Evolutionary conservation across 2,329 filamentous ascomycete species (phyloP).

Genomic region (Aureobasidium leucospermi): DNA sequence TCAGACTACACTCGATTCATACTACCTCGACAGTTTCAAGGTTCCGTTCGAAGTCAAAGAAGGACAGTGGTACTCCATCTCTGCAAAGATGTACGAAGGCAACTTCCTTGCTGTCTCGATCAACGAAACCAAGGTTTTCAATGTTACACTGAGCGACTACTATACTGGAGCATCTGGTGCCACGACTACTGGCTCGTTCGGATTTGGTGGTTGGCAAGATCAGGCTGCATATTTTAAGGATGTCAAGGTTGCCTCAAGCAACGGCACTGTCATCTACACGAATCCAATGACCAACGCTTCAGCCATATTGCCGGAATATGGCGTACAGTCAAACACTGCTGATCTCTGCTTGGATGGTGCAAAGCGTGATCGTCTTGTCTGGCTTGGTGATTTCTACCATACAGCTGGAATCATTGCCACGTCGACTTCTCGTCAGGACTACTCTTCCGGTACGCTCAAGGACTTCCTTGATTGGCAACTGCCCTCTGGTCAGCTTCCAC

Average conservation of each 20-base stretch:
- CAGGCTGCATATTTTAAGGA: slow-evolving; percentile 32
- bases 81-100: slow-evolving; percentile 25
- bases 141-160: slow-evolving; percentile 19
- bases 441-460: slow-evolving; percentile 25
- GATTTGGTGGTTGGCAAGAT: slow-evolving; percentile 37
- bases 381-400: slow-evolving; percentile 39
- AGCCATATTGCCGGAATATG: slow-evolving; percentile 32
- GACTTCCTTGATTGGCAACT: slow-evolving; percentile 23
- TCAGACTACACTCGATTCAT: slow-evolving; percentile 27
- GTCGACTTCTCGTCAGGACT: slow-evolving; percentile 31
- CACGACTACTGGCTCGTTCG: slow-evolving; percentile 28
- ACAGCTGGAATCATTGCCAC: slow-evolving; percentile 31
- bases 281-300: slow-evolving; percentile 23
- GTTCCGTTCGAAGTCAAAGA: slow-evolving; percentile 26
- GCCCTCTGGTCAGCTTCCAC: not conserved
- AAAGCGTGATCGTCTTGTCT: slow-evolving; percentile 36
- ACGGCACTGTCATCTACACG: slow-evolving; percentile 28
- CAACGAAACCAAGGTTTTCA: slow-evolving; percentile 18
- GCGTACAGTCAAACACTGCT: slow-evolving; percentile 27
- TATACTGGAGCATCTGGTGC: not conserved
- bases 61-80: slow-evolving; percentile 33
- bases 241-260: slow-evolving; percentile 25
- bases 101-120: slow-evolving; percentile 27
- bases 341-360: slow-evolving; percentile 37
- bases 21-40: slow-evolving; percentile 23